These are phyloP conservation scores for Fusarium redolens DNA, from an alignment of 2,329 filamentous ascomycete species.

Conservation along the genomic window DNA sequence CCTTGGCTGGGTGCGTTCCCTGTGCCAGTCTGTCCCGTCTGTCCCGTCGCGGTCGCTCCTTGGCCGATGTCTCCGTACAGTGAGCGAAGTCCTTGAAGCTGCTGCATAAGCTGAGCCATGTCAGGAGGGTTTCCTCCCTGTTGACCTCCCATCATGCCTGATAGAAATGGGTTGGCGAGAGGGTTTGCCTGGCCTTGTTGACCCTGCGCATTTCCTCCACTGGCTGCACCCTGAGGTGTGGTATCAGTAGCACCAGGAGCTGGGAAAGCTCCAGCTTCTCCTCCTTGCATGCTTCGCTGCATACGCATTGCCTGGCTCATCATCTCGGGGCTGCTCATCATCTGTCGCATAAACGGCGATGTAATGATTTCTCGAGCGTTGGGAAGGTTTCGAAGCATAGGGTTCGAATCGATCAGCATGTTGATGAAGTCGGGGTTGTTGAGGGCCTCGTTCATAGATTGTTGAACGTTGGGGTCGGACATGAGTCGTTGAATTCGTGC, in stretches of 20 bases:
- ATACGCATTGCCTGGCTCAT: conserved; percentile 86
- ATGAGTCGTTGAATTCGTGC: conserved; percentile 88
- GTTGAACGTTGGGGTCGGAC: conserved; percentile 86
- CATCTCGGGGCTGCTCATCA: conserved; percentile 92
- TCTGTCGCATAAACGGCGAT: conserved; percentile 87
- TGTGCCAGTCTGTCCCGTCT: conserved; percentile 34
- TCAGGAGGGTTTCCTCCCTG: conserved; percentile 25
- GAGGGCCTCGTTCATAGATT: conserved; percentile 92
- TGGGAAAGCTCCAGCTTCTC: conserved; percentile 74
- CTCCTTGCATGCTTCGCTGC: conserved; percentile 75
- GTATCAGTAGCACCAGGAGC: conserved; percentile 93
- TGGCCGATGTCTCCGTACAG: conserved; percentile 47
- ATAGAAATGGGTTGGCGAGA: conserved; percentile 52
- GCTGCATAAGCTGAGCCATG: conserved; percentile 40
- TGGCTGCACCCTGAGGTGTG: conserved; percentile 68
- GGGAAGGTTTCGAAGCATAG: conserved; percentile 79
- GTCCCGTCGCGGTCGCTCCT: conserved; percentile 45
- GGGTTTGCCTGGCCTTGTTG: conserved; percentile 57
- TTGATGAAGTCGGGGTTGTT: conserved; percentile 95
- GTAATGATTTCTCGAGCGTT: conserved; percentile 86
- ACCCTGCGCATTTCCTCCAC: conserved; percentile 47
- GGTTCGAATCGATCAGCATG: conserved; percentile 93
- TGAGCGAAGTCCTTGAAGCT: conserved; percentile 45
- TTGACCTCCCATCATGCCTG: conserved; percentile 37
- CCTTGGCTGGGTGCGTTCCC: conserved; percentile 45